Base-by-base conservation (phyloP, 257 asterid species). In the Solanum paucissectum region DNA sequence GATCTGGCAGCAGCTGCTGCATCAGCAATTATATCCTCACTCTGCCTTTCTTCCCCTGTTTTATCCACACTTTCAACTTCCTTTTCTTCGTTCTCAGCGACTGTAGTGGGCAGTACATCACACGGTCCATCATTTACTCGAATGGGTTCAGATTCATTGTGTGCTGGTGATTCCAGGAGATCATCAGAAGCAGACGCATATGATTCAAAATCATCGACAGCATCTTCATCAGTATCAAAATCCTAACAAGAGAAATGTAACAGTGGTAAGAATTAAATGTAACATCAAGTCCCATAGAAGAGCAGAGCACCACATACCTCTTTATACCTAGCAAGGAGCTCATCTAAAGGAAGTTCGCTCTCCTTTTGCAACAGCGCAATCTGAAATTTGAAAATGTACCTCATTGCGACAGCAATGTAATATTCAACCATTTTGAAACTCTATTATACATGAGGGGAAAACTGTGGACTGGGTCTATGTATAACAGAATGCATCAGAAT, bases 1-100 rank as follows among this genome's bases (percentile, higher is more conserved):
- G 97, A 96, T 91, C 98, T 93, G 69, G 99, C 99, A 49, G 99
- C 99, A 82, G 98, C 99, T 20, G 99, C 99, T 33, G 99, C 99
- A 94, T 97, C 98, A 90, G 98, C 99, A 90, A 97, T 94, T 89
- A 91, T 91, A 89, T 88, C 83, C 77, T 91, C 98, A 93, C 96
- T 92, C 86, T 93, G 96, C 68, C 84, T 49, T 58, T 92, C 98
- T 89, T 92, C 95, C 88, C 92, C 94, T 88, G 96, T 89, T 88
- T 91, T 94, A 71, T 66, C 94, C 29, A 34, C 77, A 89, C 83
- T 77, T 52, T 90, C 99, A 88, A 90, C 91, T 89, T 91, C 95
- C 23, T 89, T 90, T 90, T 89, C 93, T 89, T 89, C 96, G 34
- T 69, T 88, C 44, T 84, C 91, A 37, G 94, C 86, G 86, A 87